Evolutionary conservation across 2,329 filamentous ascomycete species (phyloP).

Genomic region (Fusarium subtropicale): DNA sequence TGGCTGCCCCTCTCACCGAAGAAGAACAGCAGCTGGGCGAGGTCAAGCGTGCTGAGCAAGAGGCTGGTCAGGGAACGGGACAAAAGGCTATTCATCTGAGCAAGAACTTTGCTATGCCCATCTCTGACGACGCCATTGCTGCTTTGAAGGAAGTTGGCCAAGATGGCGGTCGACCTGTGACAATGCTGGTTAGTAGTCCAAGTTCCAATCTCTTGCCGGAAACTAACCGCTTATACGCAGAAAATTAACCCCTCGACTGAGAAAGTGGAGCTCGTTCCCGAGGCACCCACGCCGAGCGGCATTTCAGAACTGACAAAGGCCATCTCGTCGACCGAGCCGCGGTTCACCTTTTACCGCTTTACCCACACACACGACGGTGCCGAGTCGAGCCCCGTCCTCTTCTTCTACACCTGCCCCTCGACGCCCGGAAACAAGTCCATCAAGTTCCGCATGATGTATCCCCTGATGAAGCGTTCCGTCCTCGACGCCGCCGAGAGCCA

Average conservation of each 20-base stretch:
- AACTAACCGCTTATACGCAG: conserved; percentile 53
- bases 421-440: conserved; percentile 74
- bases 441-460: conserved; percentile 88
- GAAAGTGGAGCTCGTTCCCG: conserved; percentile 72
- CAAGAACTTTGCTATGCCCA: conserved; percentile 67
- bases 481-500: conserved; percentile 73
- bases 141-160: conserved; percentile 70
- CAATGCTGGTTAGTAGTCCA: conserved; percentile 70
- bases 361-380: conserved; percentile 65
- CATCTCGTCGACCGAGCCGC: conserved; percentile 76
- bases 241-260: conserved; percentile 79
- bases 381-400: conserved; percentile 72
- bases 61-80: conserved; percentile 76
- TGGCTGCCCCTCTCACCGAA: conserved; percentile 79
- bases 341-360: conserved; percentile 83
- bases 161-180: conserved; percentile 63
- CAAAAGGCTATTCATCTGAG: conserved; percentile 69
- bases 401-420: conserved; percentile 84
- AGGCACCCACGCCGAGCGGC: conserved; percentile 63
- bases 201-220: not conserved
- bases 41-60: conserved; percentile 80
- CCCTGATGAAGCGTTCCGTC: conserved; percentile 75
- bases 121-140: conserved; percentile 71
- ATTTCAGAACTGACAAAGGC: conserved; percentile 67
- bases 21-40: conserved; percentile 79